Base-by-base conservation (phyloP, 2,329 filamentous ascomycete genomes). In the Fusarium piperis region DNA sequence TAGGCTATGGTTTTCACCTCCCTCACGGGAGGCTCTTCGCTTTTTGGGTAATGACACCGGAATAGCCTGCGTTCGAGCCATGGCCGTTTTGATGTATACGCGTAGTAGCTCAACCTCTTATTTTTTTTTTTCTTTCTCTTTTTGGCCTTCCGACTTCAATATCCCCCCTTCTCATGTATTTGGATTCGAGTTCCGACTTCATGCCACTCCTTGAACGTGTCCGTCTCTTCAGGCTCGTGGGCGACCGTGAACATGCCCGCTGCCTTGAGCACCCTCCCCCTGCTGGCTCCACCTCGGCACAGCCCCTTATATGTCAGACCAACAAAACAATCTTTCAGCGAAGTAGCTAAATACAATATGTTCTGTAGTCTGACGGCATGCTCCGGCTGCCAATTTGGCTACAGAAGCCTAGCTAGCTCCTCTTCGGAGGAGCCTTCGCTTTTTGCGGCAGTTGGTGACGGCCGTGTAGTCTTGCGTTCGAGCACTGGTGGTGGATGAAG, bases 351-450 rank as follows among this genome's bases (percentile, higher is more conserved):
- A 36, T 38, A 26, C 33, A 36, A 12, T 39, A 6, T 26, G 26
- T 13, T 2, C 23, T 28, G 15, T 56, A 30, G 26, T 20, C n/a
- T 32, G 7, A 52, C n/a, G 30, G 46, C n/a, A 18, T 30, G 46
- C 44, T 2, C 16, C 58, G 28, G 30, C 32, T 16, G 20, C 13
- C 4, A 20, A 3, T 3, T 23, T 3, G 23, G 5, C 23, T 5
- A 23, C 23, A 23, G 23, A 23, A 3, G 23, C 23, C 23, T 23
- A 23, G 23, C 23, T 23, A 8, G 3, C 13, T 35, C 48, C 39
- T 55, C n/a, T 11, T 39, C 12, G 30, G 36, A 61, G 53, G 48
- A 52, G 41, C 62, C 59, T 69, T 69, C 67, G 67, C 56, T 67
- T 70, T 68, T 70, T 70, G 32, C 18, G 18, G 51, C 23, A 15